Evolutionary conservation across 371 early-diverging fungal species (phyloP), one percentile per base, ranked within the genome.

Genomic region (Rhizopus delemar): DNA sequence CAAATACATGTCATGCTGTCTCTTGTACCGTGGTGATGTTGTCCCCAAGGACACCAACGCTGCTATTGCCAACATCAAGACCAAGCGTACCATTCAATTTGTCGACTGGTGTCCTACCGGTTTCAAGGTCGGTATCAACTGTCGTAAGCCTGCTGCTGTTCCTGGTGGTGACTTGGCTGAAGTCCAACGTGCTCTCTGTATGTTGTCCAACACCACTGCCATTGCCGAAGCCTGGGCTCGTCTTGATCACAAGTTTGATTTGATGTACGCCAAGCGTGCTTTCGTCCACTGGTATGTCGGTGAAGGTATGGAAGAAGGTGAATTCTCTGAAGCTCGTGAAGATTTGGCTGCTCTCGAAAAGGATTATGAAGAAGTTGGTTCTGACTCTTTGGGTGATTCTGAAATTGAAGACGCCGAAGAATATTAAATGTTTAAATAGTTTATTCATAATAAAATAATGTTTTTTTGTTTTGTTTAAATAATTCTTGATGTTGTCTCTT

Each of bases 291-390:
- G 95, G 97, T 96, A 94, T 81, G 95, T 95, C 62, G 94, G 95
- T 73, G 97, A 96, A 82, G 97, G 95, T 83, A 72, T 72, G 72
- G 72, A 72, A 57, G 72, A 72, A 88, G 99, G 99, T 77, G 99
- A 99, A 84, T 99, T 99, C 91, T 94, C 93, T 61, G 99, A 99
- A 88, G 99, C 99, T 65, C 93, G 99, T 81, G 99, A 99, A 83
- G 96, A 99, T 79, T 88, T 99, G 81, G 98, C 97, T 69, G 96
- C 96, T 53, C 93, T 99, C 59, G 98, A 98, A 86, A 93, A 94
- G 87, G 99, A 98, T 81, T 99, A 98, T 85, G 94, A 95, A 77
- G 96, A 96, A 78, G 96, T 96, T 62, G 93, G 92, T 62, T 86
- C 90, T 70, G 96, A 95, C 79, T 89, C 94, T 43, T 80, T 82